Evolutionary conservation across 2,329 filamentous ascomycete species (phyloP).

Genomic region (Trichoderma koningii): DNA sequence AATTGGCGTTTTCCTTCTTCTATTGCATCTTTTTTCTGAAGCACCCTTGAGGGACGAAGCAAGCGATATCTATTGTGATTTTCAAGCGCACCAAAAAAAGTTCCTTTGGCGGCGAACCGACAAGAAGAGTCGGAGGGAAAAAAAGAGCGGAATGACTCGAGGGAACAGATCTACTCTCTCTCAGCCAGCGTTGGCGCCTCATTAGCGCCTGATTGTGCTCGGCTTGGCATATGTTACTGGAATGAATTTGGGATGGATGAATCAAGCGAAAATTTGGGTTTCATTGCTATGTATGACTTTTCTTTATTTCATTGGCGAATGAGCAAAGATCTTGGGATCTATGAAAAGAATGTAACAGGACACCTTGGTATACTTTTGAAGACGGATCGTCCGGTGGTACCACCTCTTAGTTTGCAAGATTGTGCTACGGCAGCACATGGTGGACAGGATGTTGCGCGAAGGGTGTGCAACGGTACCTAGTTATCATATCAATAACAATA

Average conservation of each 20-base stretch:
- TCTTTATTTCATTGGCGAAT: conserved; percentile 11
- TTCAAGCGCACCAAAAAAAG: conserved; percentile 5
- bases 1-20: not conserved
- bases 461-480: conserved; percentile 11
- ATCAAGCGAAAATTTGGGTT: conserved; percentile 4
- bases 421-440: conserved; percentile 8
- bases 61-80: conserved; percentile 19
- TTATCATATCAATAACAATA: conserved; percentile 1
- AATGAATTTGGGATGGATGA: conserved; percentile 10
- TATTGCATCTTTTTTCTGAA: not conserved
- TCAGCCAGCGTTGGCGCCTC: conserved; percentile 12
- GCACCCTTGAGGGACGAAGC: conserved; percentile 1
- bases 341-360: conserved; percentile 16
- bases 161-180: conserved; percentile 4
- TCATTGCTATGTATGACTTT: not conserved
- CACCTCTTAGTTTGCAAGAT: conserved; percentile 16
- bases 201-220: conserved; percentile 8
- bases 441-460: conserved; percentile 10
- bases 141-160: not conserved
- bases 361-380: not conserved
- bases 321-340: not conserved
- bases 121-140: not conserved
- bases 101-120: not conserved
- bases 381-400: not conserved
- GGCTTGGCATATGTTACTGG: conserved; percentile 25